Evolutionary conservation across 768 basidiomycete species (phyloP).

Genomic region (Zangia roseola): DNA sequence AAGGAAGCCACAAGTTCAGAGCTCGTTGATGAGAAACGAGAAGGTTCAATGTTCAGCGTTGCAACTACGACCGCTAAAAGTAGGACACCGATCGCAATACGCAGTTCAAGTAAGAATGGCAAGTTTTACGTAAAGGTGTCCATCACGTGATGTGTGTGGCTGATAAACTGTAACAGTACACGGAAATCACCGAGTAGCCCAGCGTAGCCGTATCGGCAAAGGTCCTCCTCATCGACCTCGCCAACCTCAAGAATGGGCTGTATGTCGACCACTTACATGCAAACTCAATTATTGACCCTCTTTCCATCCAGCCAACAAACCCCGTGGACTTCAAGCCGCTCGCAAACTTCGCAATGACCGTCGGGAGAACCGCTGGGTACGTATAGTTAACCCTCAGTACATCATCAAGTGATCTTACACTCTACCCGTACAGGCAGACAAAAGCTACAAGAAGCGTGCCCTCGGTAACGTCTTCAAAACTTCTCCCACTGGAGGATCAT

Average conservation of each 20-base stretch:
- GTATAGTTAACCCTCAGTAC: conserved; percentile 27
- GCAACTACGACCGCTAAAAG: too few species aligned
- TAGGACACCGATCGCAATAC: too few species aligned
- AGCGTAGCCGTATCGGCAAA: conserved; percentile 5
- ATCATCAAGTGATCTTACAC: conserved; percentile 13
- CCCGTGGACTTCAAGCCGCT: conserved; percentile 97
- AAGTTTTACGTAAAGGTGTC: not conserved
- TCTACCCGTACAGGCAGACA: conserved; percentile 72
- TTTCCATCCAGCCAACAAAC: conserved; percentile 81
- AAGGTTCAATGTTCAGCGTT: too few species aligned
- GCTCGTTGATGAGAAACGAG: not conserved
- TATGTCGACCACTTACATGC: conserved; percentile 44
- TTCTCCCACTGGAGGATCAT: conserved; percentile 98
- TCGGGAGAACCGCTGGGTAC: conserved; percentile 95
- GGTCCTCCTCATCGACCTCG: conserved; percentile 41
- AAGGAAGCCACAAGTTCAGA: not conserved
- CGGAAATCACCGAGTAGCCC: conserved; percentile 31
- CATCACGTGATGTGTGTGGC: conserved; percentile 25
- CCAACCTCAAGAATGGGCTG: conserved; percentile 80
- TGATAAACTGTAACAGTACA: conserved; percentile 44
- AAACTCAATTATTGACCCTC: conserved; percentile 6
- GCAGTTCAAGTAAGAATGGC: too few species aligned
- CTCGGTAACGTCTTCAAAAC: conserved; percentile 99
- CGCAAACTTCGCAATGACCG: conserved; percentile 95
- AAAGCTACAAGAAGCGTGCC: conserved; percentile 98